Conservation (phyloP, 106 monocot species). For the Triglochin maritima region DNA sequence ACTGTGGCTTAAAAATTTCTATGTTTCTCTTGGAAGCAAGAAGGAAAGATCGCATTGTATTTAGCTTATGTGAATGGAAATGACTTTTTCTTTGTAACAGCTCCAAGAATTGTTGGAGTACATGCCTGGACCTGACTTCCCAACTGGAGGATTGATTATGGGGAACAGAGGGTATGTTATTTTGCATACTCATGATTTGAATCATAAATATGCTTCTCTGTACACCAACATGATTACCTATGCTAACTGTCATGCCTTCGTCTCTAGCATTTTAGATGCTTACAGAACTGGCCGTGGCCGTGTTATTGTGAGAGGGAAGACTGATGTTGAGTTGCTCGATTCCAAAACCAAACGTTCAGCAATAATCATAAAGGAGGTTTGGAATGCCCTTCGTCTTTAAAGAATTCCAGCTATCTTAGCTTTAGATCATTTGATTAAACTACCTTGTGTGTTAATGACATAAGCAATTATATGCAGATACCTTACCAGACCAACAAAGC, state of each 20-base stretch:
- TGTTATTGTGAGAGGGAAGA: slow-evolving; percentile 84
- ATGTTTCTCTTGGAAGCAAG: no score
- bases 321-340: slow-evolving; percentile 82
- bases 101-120: slow-evolving; percentile 94
- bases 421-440: neutral
- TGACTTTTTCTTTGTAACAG: slow-evolving; percentile 17
- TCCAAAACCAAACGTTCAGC: slow-evolving; percentile 61
- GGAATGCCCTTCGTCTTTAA: neutral
- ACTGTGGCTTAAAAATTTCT: no score
- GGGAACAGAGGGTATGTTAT: slow-evolving; percentile 72
- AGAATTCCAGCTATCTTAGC: neutral
- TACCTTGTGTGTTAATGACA: slow-evolving; percentile 1
- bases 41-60: neutral
- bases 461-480: slow-evolving; percentile 33
- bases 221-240: no score
- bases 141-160: slow-evolving; percentile 93
- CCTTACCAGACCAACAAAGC: slow-evolving; percentile 97
- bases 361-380: slow-evolving; percentile 89
- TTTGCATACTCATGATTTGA: neutral
- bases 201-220: neutral
- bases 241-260: slow-evolving; percentile 1
- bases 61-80: neutral
- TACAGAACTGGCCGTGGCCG: slow-evolving; percentile 92
- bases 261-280: slow-evolving; percentile 80
- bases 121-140: slow-evolving; percentile 99